phyloP scores from a whole-genome alignment of 116 monocot genomes.

The Papilionanthe hybrid region DNA sequence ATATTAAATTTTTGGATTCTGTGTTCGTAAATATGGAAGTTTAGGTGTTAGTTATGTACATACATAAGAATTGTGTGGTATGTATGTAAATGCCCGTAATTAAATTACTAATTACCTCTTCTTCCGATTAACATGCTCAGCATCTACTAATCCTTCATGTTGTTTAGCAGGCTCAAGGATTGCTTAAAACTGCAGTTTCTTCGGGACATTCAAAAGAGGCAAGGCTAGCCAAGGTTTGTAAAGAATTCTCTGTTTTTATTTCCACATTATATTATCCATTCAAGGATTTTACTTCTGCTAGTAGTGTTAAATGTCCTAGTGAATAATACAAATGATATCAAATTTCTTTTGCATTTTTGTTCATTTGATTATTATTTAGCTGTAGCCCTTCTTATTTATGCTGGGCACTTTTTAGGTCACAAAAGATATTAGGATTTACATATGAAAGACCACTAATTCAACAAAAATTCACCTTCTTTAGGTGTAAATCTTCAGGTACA shows the following conservation, averaged over 20 bases:
- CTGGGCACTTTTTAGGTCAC: neutral
- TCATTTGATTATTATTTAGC: neutral
- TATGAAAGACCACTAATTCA: neutral
- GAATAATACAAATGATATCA: neutral
- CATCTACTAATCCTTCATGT: constrained; percentile 1
- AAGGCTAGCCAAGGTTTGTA: constrained; percentile 80
- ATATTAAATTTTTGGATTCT: no score
- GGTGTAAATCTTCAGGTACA: neutral
- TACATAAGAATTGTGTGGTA: no score
- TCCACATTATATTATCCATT: neutral
- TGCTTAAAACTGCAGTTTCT: constrained; percentile 69
- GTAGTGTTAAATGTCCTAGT: neutral
- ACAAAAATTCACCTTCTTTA: neutral
- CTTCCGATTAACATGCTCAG: neutral
- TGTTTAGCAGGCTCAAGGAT: constrained; percentile 76
- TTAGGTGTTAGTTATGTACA: no score
- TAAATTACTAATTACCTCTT: constrained; percentile 4
- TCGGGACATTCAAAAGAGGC: constrained; percentile 96
- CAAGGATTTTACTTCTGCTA: neutral
- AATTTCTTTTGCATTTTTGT: neutral
- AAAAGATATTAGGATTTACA: neutral
- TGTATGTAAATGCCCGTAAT: no score
- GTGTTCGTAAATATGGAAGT: no score
- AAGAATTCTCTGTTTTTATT: neutral
- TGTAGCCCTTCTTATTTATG: neutral